phyloP scores from a whole-genome alignment of 2,329 filamentous ascomycete genomes.

The Fusarium austroafricanum region DNA sequence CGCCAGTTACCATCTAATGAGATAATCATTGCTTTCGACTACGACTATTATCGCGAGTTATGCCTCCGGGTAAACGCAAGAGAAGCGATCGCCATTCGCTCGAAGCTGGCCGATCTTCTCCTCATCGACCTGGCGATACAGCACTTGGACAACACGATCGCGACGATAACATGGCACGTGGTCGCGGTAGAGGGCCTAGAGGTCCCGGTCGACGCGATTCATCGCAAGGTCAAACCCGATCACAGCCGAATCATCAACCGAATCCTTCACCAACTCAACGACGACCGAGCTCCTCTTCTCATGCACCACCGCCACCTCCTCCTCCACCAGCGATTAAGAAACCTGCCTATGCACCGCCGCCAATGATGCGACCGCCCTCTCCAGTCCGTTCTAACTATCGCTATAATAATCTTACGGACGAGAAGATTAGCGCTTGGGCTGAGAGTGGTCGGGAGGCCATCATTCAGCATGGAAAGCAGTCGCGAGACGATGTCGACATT shows the following conservation, averaged over 20 bases:
- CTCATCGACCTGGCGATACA: slow-evolving; percentile 70
- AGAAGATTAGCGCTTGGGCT: slow-evolving; percentile 75
- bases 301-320: slow-evolving; percentile 39
- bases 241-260: slow-evolving; percentile 42
- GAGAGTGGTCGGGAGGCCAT: slow-evolving; percentile 74
- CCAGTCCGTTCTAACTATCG: slow-evolving; percentile 65
- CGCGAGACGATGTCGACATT: slow-evolving; percentile 74
- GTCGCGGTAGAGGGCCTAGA: slow-evolving; percentile 61
- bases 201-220: slow-evolving; percentile 65
- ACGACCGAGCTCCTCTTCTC: slow-evolving; percentile 37
- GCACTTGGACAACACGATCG: slow-evolving; percentile 68
- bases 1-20: slow-evolving; percentile 48
- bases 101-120: slow-evolving; percentile 67
- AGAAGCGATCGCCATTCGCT: slow-evolving; percentile 62
- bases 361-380: slow-evolving; percentile 45
- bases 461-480: slow-evolving; percentile 71
- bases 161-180: slow-evolving; percentile 60
- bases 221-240: slow-evolving; percentile 52
- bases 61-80: slow-evolving; percentile 70
- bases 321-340: slow-evolving; percentile 40
- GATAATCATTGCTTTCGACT: slow-evolving; percentile 42
- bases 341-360: slow-evolving; percentile 35
- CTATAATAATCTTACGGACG: slow-evolving; percentile 81
- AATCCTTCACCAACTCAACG: slow-evolving; percentile 42
- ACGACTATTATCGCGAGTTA: slow-evolving; percentile 49